Percentiles rank a stretch among this genome's conserved stretches.
Conservation (phyloP, 208 protist species). For the Acanthamoeba royreba region DNA sequence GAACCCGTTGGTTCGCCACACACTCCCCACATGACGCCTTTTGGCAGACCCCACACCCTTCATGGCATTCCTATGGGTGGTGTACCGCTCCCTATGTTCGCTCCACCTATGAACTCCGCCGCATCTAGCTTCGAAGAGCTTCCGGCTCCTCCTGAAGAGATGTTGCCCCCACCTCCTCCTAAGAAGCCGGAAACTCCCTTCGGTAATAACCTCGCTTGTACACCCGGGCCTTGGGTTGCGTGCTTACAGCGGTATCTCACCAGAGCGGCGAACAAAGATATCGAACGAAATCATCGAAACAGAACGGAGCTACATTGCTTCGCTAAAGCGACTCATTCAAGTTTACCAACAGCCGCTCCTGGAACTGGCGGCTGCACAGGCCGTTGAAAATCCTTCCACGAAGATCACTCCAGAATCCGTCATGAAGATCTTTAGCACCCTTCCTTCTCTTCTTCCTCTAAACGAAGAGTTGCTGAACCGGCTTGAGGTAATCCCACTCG, state of each 20-base stretch:
- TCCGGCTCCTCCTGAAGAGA: not conserved
- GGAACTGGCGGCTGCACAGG: not conserved
- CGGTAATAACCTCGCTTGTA: not conserved
- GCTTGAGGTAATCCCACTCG: not conserved
- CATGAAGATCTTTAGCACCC: slow-evolving; percentile 35
- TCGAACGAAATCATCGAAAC: slow-evolving; percentile 48
- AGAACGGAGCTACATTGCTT: slow-evolving; percentile 22
- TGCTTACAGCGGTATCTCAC: not conserved
- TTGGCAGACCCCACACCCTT: not conserved
- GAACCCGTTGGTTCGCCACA: not conserved
- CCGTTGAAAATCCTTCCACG: not conserved
- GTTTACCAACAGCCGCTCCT: slow-evolving; percentile 25
- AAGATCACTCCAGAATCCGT: not conserved
- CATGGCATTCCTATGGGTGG: not conserved
- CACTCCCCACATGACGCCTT: not conserved
- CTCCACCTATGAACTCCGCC: not conserved
- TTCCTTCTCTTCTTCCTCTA: slow-evolving; percentile 16
- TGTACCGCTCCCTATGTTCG: not conserved
- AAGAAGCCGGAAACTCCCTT: slow-evolving; percentile 33
- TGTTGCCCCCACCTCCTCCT: not conserved
- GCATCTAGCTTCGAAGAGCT: not conserved
- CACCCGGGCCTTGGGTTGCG: not conserved
- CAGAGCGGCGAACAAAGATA: slow-evolving; percentile 46
- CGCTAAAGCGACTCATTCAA: slow-evolving; percentile 39
- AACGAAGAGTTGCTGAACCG: slow-evolving; percentile 28